These are phyloP conservation scores for Aspergillus ruber DNA, from an alignment of 2,329 filamentous ascomycete species.

Conservation along the genomic window DNA sequence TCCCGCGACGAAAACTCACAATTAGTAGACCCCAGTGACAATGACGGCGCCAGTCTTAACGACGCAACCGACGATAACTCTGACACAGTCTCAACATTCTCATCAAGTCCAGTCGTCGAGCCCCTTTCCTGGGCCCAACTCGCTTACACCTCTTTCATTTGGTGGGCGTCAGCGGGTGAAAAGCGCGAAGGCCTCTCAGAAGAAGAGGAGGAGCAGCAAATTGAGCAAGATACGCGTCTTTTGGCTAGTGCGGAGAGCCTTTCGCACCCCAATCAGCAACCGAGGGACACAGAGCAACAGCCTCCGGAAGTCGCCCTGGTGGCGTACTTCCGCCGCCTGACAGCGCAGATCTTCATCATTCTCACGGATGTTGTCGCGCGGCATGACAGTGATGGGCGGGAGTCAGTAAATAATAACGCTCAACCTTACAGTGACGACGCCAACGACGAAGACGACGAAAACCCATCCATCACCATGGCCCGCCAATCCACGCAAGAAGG, in stretches of 20 bases:
- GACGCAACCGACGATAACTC: conserved; percentile 30
- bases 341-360: conserved; percentile 40
- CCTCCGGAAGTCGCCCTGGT: conserved; percentile 43
- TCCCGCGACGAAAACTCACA: conserved; percentile 14
- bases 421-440: conserved; percentile 17
- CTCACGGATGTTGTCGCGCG: conserved; percentile 38
- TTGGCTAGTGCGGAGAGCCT: conserved; percentile 31
- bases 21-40: neutral
- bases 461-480: conserved; percentile 12
- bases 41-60: conserved; percentile 7
- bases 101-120: conserved; percentile 45
- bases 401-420: conserved; percentile 8
- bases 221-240: conserved; percentile 39
- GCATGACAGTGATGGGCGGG: conserved; percentile 23
- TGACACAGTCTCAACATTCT: conserved; percentile 36
- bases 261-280: conserved; percentile 21
- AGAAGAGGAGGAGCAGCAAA: conserved; percentile 45
- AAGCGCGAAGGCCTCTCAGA: conserved; percentile 49
- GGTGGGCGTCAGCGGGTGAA: conserved; percentile 62
- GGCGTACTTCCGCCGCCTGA: conserved; percentile 45
- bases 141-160: conserved; percentile 59
- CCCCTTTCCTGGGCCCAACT: conserved; percentile 54
- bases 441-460: conserved; percentile 19
- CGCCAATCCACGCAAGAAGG: conserved; percentile 15
- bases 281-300: conserved; percentile 24